phyloP scores from a whole-genome alignment of 176 grass and related monocot genomes.

The Thinopyrum elongatum region DNA sequence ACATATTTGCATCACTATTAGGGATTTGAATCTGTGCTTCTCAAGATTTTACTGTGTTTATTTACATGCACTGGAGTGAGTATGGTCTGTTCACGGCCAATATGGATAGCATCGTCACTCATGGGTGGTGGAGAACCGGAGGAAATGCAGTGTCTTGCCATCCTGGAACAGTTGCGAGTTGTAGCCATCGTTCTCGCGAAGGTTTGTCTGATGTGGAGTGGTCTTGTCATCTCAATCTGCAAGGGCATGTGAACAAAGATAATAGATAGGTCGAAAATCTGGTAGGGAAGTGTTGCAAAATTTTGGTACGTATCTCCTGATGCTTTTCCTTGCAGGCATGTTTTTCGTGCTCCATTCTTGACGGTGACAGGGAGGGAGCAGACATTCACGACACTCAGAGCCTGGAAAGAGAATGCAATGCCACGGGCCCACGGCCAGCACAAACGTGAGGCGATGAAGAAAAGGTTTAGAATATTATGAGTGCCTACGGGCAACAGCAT shows the following conservation, averaged over 20 bases:
- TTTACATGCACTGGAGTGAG: background rate
- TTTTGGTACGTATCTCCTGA: background rate
- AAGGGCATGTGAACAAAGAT: background rate
- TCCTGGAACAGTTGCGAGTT: background rate
- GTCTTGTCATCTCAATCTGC: background rate
- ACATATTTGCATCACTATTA: background rate
- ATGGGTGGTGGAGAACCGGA: background rate
- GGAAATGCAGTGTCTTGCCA: background rate
- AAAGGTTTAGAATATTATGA: background rate
- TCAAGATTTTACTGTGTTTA: background rate
- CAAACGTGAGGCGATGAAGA: background rate
- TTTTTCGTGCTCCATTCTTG: background rate
- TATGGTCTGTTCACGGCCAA: background rate
- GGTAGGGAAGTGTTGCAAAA: background rate
- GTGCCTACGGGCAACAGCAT: background rate
- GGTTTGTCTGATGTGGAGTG: background rate
- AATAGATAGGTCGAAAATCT: background rate
- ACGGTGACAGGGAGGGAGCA: background rate
- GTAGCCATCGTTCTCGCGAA: background rate
- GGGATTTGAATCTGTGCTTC: background rate
- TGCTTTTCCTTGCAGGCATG: background rate
- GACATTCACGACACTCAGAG: background rate
- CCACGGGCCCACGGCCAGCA: background rate
- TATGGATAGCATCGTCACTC: background rate
- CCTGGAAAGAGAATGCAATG: background rate